Base-by-base conservation (phyloP, 768 basidiomycete genomes). In the Lactarius deliciosus region DNA sequence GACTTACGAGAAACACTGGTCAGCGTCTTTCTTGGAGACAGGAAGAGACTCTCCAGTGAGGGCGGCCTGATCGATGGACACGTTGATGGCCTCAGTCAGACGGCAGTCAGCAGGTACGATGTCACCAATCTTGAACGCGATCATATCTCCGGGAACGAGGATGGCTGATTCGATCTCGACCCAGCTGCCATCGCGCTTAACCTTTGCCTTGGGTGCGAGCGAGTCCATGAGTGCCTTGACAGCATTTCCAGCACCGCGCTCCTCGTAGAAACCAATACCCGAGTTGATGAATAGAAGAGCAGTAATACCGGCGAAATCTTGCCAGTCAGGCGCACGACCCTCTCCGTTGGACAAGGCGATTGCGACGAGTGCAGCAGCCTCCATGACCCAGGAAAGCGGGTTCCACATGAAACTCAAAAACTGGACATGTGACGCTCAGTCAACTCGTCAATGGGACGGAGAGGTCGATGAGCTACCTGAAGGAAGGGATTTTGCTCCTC, bases 211-310 rank as follows among this genome's bases (percentile, higher is more conserved):
- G 76, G 96, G 96, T 6, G 96, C 96, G 68, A 98, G 91, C 1
- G 96, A 97, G 76, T 98, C 96, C 96, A 98, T 98, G 68, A 98
- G 90, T 4, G 96, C 96, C 81, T 96, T 97, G 81, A 98, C 96
- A 32, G 96, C 96, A 78, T 98, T 98, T 78, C 96, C 96, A 53
- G 96, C 96, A 73, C 94, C 94, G 63, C 88, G 86, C 79, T 98
- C 96, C 78, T 98, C 96, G 80, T 96, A 95, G 86, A 96, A 98
- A 83, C 96, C 96, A 74, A 98, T 98, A 53, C 87, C 81, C 3
- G 96, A 97, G 86, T 98, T 98, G 86, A 94, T 83, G 79, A 98
- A 84, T 36, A 98, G 79, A 7, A 98, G 86, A 59, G 92, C 81
- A 72, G 97, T 79, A 81, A 98, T 98, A 85, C 96, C 96, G 79